phyloP scores from a whole-genome alignment of 2,329 filamentous ascomycete genomes.

The Claviceps sp. region DNA sequence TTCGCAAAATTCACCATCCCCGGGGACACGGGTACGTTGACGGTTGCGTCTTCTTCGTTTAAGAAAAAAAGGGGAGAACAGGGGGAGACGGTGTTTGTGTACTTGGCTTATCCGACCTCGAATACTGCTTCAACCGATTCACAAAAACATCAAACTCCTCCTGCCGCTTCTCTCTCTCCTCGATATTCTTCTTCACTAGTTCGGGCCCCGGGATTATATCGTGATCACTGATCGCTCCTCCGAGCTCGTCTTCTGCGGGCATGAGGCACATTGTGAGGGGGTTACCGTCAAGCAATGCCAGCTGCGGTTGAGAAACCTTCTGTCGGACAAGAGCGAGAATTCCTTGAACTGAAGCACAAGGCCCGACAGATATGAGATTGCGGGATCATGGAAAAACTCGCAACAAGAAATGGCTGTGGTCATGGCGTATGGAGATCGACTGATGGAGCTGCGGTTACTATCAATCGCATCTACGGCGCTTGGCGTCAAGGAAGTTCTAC shows the following conservation, averaged over 20 bases:
- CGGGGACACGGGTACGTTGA: too few relatives aligned
- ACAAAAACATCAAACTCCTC: slow-evolving; percentile 89
- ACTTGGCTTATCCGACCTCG: slow-evolving; percentile 88
- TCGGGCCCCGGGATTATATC: slow-evolving; percentile 67
- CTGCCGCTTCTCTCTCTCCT: slow-evolving; percentile 59
- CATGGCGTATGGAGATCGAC: too few relatives aligned
- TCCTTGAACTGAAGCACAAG: too few relatives aligned
- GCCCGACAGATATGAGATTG: too few relatives aligned
- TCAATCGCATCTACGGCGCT: too few relatives aligned
- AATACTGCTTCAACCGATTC: slow-evolving; percentile 68
- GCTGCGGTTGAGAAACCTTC: too few relatives aligned
- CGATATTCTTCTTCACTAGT: slow-evolving; percentile 77
- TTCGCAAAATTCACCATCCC: too few relatives aligned
- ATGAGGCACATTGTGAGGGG: slow-evolving; percentile 66
- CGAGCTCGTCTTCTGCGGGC: slow-evolving; percentile 82
- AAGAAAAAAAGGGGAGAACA: neutral
- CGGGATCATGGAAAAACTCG: too few relatives aligned
- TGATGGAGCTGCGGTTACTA: too few relatives aligned
- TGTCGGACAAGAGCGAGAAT: too few relatives aligned
- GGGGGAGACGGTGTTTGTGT: slow-evolving; percentile 20
- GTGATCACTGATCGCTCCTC: slow-evolving; percentile 74
- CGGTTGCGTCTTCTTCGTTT: neutral
- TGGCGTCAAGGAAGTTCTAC: too few relatives aligned
- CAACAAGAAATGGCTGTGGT: too few relatives aligned
- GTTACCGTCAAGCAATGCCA: slow-evolving; percentile 68